Evolutionary conservation across 331 rosid species (phyloP).

Genomic region (Pyracantha coccinea): DNA sequence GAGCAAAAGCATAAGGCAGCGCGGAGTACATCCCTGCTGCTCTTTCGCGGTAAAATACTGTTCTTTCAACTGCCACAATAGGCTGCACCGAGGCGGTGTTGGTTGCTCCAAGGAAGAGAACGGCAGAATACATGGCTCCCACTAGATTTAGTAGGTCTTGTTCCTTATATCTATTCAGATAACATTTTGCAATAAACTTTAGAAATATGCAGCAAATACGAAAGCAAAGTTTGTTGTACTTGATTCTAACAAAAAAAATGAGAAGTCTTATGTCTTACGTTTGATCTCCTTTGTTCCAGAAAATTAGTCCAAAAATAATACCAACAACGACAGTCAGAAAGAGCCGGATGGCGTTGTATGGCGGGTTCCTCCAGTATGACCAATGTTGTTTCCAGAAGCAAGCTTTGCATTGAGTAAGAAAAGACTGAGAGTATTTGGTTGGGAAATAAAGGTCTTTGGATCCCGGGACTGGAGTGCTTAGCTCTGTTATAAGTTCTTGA

Average conservation of each 20-base stretch:
- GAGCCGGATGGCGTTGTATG: slow-evolving; percentile 37
- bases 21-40: slow-evolving; percentile 64
- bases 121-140: slow-evolving; percentile 42
- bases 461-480: slow-evolving; percentile 46
- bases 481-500: slow-evolving; percentile 42
- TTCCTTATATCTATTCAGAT: slow-evolving; percentile 32
- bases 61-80: slow-evolving; percentile 51
- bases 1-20: slow-evolving; percentile 55
- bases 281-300: slow-evolving; percentile 47
- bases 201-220: not conserved
- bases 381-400: slow-evolving; percentile 58
- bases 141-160: slow-evolving; percentile 45
- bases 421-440: slow-evolving; percentile 42
- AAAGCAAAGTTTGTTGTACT: not conserved
- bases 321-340: slow-evolving; percentile 33
- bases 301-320: slow-evolving; percentile 45
- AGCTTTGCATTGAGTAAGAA: slow-evolving; percentile 36
- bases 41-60: slow-evolving; percentile 59
- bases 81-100: slow-evolving; percentile 37
- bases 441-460: slow-evolving; percentile 49
- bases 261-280: slow-evolving; percentile 25
- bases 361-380: slow-evolving; percentile 74
- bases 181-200: not conserved
- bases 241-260: not conserved
- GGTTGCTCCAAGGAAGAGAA: slow-evolving; percentile 46